Evolutionary conservation across 148 eudicot species (phyloP).

Genomic region (Nepenthes mirabilis): DNA sequence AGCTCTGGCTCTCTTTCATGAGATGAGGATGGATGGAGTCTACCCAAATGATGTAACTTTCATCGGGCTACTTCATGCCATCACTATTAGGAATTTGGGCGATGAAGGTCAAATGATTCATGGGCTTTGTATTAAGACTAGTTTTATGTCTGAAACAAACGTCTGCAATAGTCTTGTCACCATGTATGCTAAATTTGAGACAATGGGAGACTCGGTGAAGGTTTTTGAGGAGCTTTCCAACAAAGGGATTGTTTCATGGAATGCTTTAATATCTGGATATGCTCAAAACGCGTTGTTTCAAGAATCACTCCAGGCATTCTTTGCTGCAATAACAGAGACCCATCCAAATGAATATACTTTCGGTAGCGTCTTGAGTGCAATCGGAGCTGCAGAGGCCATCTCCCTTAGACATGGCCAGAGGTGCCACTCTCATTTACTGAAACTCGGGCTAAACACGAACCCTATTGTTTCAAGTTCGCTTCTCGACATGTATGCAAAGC

Average conservation of each 20-base stretch:
- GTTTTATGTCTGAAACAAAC: conserved; percentile 39
- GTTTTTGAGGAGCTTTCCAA: conserved; percentile 44
- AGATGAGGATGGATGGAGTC: conserved; percentile 63
- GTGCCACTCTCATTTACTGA: conserved; percentile 51
- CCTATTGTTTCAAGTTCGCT: conserved; percentile 57
- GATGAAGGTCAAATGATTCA: conserved; percentile 66
- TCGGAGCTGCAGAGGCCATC: conserved; percentile 66
- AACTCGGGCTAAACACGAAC: conserved; percentile 44
- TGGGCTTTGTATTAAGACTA: conserved; percentile 51
- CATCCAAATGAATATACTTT: conserved; percentile 62
- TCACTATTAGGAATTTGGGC: conserved; percentile 29
- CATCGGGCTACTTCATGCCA: conserved; percentile 57
- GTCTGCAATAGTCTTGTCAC: conserved; percentile 73
- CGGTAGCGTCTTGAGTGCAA: conserved; percentile 69
- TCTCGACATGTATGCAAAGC: conserved; percentile 89
- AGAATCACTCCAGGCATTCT: conserved; percentile 56
- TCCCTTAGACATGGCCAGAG: conserved; percentile 61
- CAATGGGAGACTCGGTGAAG: conserved; percentile 44
- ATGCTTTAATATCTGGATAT: conserved; percentile 70
- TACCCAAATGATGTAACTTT: conserved; percentile 76
- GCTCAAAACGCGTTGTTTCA: conserved; percentile 43
- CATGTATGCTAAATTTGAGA: conserved; percentile 74
- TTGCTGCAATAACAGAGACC: conserved; percentile 27
- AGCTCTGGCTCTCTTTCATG: conserved; percentile 40
- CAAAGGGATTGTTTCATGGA: conserved; percentile 63